Evolutionary conservation across 1,284 basidiomycete species (phyloP).

Genomic region (Sanghuangporus sanghuang): DNA sequence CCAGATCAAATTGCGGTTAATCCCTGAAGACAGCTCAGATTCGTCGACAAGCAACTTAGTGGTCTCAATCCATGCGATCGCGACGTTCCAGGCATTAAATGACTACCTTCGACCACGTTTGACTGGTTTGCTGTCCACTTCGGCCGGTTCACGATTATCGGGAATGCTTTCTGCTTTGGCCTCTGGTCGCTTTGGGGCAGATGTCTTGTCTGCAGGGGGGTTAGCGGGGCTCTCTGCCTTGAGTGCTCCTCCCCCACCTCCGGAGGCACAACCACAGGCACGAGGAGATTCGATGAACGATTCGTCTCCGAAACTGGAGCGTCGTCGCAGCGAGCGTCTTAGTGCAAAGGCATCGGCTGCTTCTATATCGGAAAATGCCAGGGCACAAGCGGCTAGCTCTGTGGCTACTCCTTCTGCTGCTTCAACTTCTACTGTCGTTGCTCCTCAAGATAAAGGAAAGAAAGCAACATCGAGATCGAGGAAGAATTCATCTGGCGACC

Average conservation of each 20-base stretch:
- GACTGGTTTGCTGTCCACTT: constrained; percentile 57
- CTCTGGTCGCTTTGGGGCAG: constrained; percentile 61
- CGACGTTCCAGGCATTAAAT: constrained; percentile 91
- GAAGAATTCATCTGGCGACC: constrained; percentile 23
- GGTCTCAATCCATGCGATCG: constrained; percentile 94
- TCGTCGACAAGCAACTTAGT: constrained; percentile 87
- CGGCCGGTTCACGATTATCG: constrained; percentile 65
- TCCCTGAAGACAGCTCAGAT: constrained; percentile 82
- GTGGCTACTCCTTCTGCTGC: constrained; percentile 24
- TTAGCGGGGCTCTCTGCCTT: constrained; percentile 16
- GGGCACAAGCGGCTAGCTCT: constrained; percentile 23
- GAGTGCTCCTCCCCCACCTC: constrained; percentile 19
- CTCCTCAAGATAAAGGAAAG: constrained; percentile 21
- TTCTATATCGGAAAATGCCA: constrained; percentile 20
- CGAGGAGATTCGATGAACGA: constrained; percentile 18
- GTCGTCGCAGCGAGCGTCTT: constrained; percentile 79
- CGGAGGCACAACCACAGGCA: constrained; percentile 2
- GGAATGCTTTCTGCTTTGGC: constrained; percentile 84
- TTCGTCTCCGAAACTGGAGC: constrained; percentile 32
- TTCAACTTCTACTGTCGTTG: constrained; percentile 27
- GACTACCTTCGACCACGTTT: constrained; percentile 91
- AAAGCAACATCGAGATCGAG: neutral
- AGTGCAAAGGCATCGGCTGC: constrained; percentile 52
- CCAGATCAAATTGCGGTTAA: constrained; percentile 82
- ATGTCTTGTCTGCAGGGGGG: constrained; percentile 25